These are phyloP conservation scores for Aureobasidium sp. DNA, from an alignment of 2,329 filamentous ascomycete genomes.

Conservation along the genomic window DNA sequence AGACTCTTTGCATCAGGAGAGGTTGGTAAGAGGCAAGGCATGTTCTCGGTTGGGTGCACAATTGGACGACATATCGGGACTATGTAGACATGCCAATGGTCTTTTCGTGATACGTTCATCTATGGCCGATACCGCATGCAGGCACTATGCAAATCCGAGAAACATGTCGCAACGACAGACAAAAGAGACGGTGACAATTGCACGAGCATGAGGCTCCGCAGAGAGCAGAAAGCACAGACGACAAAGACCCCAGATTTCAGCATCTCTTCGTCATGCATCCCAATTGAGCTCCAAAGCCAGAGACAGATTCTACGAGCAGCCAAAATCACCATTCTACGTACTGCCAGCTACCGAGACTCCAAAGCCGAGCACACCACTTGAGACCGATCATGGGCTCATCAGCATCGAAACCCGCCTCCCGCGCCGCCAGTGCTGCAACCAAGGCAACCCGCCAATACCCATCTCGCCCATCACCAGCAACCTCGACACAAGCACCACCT, in stretches of 20 bases:
- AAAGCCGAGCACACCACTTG: background rate
- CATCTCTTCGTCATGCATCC: slow-evolving; percentile 9
- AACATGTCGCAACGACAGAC: background rate
- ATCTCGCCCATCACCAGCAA: slow-evolving; percentile 32
- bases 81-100: background rate
- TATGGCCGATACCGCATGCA: background rate
- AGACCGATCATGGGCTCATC: slow-evolving; percentile 46
- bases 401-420: slow-evolving; percentile 48
- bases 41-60: background rate
- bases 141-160: background rate
- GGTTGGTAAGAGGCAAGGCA: background rate
- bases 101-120: background rate
- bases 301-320: background rate
- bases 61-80: background rate
- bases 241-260: slow-evolving; percentile 1
- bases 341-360: background rate
- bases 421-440: slow-evolving; percentile 35
- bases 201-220: background rate
- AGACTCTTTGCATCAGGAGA: background rate
- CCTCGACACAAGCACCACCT: slow-evolving; percentile 21
- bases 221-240: background rate
- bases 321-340: background rate
- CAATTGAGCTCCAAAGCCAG: background rate
- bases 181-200: background rate
- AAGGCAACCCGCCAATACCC: slow-evolving; percentile 51